These are phyloP conservation scores for Termitomyces sp. DNA, from an alignment of 1,284 basidiomycete genomes.

Conservation along the genomic window DNA sequence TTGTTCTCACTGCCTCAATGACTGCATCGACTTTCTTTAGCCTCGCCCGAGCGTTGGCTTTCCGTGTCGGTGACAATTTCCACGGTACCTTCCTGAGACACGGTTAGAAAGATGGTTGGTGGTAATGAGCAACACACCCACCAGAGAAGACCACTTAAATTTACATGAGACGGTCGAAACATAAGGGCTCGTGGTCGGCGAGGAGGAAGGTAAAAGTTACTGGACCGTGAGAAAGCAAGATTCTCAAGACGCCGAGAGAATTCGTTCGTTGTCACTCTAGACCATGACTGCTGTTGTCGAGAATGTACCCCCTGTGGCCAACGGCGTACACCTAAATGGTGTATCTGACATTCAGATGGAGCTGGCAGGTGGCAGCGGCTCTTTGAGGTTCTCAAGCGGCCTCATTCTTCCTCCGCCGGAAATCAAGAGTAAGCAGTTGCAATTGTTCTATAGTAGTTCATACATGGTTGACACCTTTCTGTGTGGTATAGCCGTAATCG, in stretches of 20 bases:
- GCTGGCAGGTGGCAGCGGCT: slow-evolving; percentile 33
- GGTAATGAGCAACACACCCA: slow-evolving; percentile 25
- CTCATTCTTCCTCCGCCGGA: slow-evolving; percentile 91
- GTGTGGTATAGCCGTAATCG: slow-evolving; percentile 72
- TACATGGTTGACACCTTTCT: slow-evolving; percentile 1
- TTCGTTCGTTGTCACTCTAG: slow-evolving; percentile 1
- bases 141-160: slow-evolving; percentile 76
- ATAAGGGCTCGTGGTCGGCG: slow-evolving; percentile 33
- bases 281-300: slow-evolving; percentile 25
- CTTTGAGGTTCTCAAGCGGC: slow-evolving; percentile 67
- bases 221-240: slow-evolving; percentile 28
- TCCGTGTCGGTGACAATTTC: slow-evolving; percentile 87
- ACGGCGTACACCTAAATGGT: slow-evolving; percentile 39
- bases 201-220: slow-evolving; percentile 18
- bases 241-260: neutral
- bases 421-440: slow-evolving; percentile 69
- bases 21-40: slow-evolving; percentile 92
- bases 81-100: slow-evolving; percentile 85
- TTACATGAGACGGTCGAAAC: slow-evolving; percentile 69
- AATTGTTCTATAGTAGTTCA: slow-evolving; percentile 2
- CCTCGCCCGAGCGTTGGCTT: slow-evolving; percentile 84
- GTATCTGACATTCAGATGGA: slow-evolving; percentile 38
- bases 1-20: slow-evolving; percentile 80
- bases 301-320: slow-evolving; percentile 19
- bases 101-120: neutral